Evolutionary conservation across 2,329 filamentous ascomycete genomes (phyloP).

Genomic region (Escovopsis sp.): DNA sequence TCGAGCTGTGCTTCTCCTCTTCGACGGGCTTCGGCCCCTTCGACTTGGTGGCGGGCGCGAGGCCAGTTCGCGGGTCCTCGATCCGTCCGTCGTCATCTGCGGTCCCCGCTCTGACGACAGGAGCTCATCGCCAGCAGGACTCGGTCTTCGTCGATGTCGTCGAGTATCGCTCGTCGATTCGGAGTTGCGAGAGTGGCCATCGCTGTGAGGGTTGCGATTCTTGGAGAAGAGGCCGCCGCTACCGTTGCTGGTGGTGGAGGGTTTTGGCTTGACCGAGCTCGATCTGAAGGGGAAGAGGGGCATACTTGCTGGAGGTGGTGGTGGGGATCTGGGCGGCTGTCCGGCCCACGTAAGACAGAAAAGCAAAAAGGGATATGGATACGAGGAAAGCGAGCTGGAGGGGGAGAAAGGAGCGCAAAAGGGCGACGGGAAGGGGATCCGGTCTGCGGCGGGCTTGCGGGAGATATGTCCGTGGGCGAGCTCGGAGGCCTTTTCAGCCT

Average conservation of each 20-base stretch:
- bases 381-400: background rate
- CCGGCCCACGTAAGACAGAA: no score
- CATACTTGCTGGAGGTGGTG: background rate
- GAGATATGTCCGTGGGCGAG: background rate
- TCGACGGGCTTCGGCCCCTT: constrained; percentile 2
- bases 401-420: background rate
- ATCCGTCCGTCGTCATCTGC: background rate
- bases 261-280: constrained; percentile 6
- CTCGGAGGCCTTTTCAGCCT: no score
- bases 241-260: background rate
- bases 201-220: background rate
- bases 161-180: constrained; percentile 1
- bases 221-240: constrained; percentile 4
- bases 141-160: constrained; percentile 1
- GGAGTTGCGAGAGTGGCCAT: background rate
- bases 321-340: no score
- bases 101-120: constrained; percentile 1
- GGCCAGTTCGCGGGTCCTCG: constrained; percentile 2
- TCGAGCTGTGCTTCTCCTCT: constrained; percentile 2
- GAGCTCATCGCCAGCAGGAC: background rate
- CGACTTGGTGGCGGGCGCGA: constrained; percentile 1
- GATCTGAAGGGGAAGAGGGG: constrained; percentile 6
- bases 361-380: background rate
- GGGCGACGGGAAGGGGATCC: background rate
- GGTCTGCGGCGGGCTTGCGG: no score